Conservation (phyloP, 352 stramenopile species). For the Globisporangium nodosum region DNA sequence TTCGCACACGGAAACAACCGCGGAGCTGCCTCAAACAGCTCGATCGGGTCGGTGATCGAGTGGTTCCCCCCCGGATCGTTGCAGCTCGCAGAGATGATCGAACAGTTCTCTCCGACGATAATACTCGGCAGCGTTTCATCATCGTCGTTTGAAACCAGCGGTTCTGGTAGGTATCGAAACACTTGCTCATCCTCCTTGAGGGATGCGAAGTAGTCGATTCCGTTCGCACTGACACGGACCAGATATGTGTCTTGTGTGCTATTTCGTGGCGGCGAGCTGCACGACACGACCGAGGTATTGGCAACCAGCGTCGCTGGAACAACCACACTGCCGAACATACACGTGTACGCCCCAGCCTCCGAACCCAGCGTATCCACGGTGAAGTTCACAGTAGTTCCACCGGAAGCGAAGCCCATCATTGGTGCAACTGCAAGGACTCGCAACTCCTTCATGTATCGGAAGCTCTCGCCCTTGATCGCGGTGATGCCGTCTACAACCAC, state of each 20-base stretch:
- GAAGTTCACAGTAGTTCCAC: conserved; percentile 17
- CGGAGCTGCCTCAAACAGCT: conserved; percentile 19
- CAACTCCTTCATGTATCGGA: conserved; percentile 2
- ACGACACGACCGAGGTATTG: conserved; percentile 20
- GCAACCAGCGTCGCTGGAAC: not conserved
- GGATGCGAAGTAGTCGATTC: conserved; percentile 32
- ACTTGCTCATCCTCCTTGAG: not conserved
- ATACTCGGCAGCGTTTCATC: not conserved
- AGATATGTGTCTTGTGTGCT: conserved; percentile 3
- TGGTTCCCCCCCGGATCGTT: not conserved
- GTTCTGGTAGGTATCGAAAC: conserved; percentile 19
- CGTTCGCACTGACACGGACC: conserved; percentile 32
- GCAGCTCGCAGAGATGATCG: not conserved
- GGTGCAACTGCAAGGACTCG: conserved; percentile 22
- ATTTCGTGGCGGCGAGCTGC: conserved; percentile 14
- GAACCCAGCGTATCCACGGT: conserved; percentile 5
- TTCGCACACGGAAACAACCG: conserved; percentile 16
- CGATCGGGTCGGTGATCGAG: conserved; percentile 13
- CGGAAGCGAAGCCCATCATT: conserved; percentile 16
- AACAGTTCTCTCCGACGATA: not conserved
- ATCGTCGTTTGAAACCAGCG: not conserved
- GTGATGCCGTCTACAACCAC: conserved; percentile 19
- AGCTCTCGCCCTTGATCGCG: conserved; percentile 17
- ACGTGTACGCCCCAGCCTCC: conserved; percentile 15
- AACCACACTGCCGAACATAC: conserved; percentile 20